Conservation (phyloP, 1,139 yeast genomes). For the Entelexis paramagnoliae region DNA sequence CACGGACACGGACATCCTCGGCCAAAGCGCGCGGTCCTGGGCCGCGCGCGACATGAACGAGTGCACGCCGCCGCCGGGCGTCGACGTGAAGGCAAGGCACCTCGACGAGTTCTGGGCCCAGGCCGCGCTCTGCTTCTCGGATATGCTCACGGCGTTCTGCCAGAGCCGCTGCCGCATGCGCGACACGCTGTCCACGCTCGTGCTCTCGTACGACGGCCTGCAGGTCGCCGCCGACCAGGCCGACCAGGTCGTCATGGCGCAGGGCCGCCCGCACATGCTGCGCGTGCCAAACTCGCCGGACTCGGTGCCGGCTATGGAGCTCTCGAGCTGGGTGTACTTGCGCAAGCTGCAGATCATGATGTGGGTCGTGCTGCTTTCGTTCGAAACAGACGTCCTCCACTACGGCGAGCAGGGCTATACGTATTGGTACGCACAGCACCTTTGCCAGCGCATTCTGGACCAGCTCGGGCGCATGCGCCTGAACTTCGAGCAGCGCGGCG, state of each 20-base stretch:
- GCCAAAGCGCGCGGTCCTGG: constrained; percentile 26
- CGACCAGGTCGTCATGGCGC: constrained; percentile 72
- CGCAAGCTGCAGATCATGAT: constrained; percentile 61
- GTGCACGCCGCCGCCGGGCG: constrained; percentile 19
- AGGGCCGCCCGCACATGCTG: background rate
- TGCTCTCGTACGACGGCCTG: constrained; percentile 63
- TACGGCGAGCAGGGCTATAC: constrained; percentile 58
- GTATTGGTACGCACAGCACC: constrained; percentile 55
- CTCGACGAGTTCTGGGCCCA: constrained; percentile 26
- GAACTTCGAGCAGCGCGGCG: constrained; percentile 34
- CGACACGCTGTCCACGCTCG: constrained; percentile 50
- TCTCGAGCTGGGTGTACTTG: constrained; percentile 58
- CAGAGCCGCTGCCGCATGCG: constrained; percentile 78
- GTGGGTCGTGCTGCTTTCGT: constrained; percentile 61
- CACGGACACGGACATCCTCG: constrained; percentile 19
- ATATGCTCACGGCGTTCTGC: constrained; percentile 47
- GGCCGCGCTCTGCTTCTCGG: constrained; percentile 32
- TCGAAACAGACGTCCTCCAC: constrained; percentile 65
- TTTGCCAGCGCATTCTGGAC: constrained; percentile 41
- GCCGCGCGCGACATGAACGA: constrained; percentile 30
- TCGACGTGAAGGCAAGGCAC: constrained; percentile 14
- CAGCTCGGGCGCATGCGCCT: constrained; percentile 44
- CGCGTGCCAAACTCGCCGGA: constrained; percentile 31
- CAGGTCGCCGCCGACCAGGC: constrained; percentile 85
- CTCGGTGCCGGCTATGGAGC: constrained; percentile 32